phyloP scores from a whole-genome alignment of 2,329 filamentous ascomycete genomes.

The Botrytis squamosa region DNA sequence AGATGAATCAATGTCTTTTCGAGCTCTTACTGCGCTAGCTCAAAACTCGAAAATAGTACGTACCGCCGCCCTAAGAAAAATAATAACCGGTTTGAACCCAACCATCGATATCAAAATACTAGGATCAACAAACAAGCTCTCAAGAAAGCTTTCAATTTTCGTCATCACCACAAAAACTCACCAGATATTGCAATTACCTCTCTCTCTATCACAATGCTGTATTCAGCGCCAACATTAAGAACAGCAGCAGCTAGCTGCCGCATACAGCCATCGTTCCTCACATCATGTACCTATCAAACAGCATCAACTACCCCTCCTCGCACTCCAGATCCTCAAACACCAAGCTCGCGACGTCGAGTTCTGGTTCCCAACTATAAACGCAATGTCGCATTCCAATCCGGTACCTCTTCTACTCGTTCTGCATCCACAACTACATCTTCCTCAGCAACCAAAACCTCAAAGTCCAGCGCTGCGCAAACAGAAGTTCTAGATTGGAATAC shows the following conservation, averaged over 20 bases:
- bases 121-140: constrained; percentile 10
- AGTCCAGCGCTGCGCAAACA: constrained; percentile 7
- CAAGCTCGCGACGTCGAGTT: constrained; percentile 29
- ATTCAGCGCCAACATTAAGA: constrained; percentile 35
- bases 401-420: constrained; percentile 21
- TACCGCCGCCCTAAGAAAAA: constrained; percentile 7
- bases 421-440: constrained; percentile 29
- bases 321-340: constrained; percentile 12
- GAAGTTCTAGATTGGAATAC: constrained; percentile 73
- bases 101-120: constrained; percentile 4
- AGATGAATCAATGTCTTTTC: background rate
- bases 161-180: constrained; percentile 17
- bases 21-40: background rate
- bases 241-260: constrained; percentile 38
- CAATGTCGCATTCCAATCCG: constrained; percentile 34
- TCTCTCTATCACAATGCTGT: constrained; percentile 34
- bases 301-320: constrained; percentile 29
- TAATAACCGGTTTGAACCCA: background rate
- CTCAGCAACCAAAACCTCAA: constrained; percentile 19
- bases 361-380: constrained; percentile 33
- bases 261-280: constrained; percentile 35
- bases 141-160: constrained; percentile 2
- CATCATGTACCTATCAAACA: constrained; percentile 32
- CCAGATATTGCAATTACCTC: background rate
- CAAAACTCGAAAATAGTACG: background rate